phyloP scores from a whole-genome alignment of 371 early-diverging fungal genomes.

The Mucor saturninus region DNA sequence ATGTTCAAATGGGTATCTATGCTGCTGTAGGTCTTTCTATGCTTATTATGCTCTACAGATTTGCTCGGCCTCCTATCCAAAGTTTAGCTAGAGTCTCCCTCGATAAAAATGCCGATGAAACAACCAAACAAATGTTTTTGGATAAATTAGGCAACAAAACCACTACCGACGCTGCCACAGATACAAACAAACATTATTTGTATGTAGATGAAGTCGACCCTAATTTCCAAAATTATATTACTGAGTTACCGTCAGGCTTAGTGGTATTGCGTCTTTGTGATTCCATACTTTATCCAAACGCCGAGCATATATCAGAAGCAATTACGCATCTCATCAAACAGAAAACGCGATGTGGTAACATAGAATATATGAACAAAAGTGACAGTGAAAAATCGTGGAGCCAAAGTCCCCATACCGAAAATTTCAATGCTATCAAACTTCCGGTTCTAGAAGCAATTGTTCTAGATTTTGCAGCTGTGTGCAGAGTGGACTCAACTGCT shows the following conservation, averaged over 20 bases:
- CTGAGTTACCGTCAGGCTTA: slow-evolving; percentile 13
- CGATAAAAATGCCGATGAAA: slow-evolving; percentile 39
- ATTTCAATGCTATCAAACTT: slow-evolving; percentile 16
- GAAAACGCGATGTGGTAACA: slow-evolving; percentile 17
- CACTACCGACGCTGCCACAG: slow-evolving; percentile 21
- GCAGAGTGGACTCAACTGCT: slow-evolving; percentile 79
- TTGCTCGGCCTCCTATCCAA: slow-evolving; percentile 61
- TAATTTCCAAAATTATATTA: slow-evolving; percentile 10
- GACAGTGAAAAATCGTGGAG: slow-evolving; percentile 56
- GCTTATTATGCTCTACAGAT: slow-evolving; percentile 57
- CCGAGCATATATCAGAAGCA: slow-evolving; percentile 22
- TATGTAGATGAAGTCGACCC: slow-evolving; percentile 27
- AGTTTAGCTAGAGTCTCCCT: slow-evolving; percentile 56
- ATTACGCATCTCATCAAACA: slow-evolving; percentile 18
- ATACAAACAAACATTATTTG: slow-evolving; percentile 12
- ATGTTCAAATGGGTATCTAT: slow-evolving; percentile 70
- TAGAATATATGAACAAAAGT: slow-evolving; percentile 8
- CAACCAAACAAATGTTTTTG: slow-evolving; percentile 26
- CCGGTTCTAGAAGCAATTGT: slow-evolving; percentile 72
- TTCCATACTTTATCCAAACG: slow-evolving; percentile 27
- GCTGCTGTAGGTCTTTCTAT: slow-evolving; percentile 60
- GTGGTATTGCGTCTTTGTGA: slow-evolving; percentile 16
- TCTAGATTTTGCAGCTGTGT: slow-evolving; percentile 79
- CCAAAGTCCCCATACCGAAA: neutral
- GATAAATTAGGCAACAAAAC: slow-evolving; percentile 45